Evolutionary conservation across 805 yeast species (phyloP).

Genomic region (Nakazawaea ishiwadae): DNA sequence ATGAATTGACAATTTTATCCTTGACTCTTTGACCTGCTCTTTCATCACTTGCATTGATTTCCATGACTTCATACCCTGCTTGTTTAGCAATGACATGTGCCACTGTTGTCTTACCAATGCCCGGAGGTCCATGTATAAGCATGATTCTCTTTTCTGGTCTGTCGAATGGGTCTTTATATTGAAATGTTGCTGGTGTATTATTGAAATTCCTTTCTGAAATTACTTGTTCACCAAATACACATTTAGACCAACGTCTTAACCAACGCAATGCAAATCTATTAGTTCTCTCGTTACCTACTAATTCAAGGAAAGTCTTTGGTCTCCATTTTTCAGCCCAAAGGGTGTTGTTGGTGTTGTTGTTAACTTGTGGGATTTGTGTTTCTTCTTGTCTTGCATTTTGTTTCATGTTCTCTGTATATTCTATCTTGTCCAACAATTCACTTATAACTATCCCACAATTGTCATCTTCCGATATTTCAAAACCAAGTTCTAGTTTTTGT

Average conservation of each 20-base stretch:
- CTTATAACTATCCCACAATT: slow-evolving; percentile 9
- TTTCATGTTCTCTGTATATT: neutral
- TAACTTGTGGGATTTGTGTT: neutral
- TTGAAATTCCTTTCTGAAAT: slow-evolving; percentile 16
- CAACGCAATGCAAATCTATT: slow-evolving; percentile 58
- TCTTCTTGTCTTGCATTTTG: neutral
- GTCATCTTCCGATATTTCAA: neutral
- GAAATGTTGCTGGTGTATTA: neutral
- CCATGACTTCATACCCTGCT: slow-evolving; percentile 75
- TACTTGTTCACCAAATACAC: slow-evolving; percentile 45
- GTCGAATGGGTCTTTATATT: slow-evolving; percentile 42
- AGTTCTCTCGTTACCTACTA: slow-evolving; percentile 63
- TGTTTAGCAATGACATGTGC: slow-evolving; percentile 82
- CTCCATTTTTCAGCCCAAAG: slow-evolving; percentile 65
- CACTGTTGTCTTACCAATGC: slow-evolving; percentile 87
- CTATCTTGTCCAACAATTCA: slow-evolving; percentile 9
- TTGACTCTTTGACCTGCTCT: slow-evolving; percentile 54
- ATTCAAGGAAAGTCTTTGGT: slow-evolving; percentile 57
- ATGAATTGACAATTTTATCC: slow-evolving; percentile 55
- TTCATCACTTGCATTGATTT: slow-evolving; percentile 83
- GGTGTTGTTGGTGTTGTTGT: neutral
- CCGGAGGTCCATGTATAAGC: slow-evolving; percentile 88
- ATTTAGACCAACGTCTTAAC: slow-evolving; percentile 64
- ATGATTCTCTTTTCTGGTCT: slow-evolving; percentile 63
- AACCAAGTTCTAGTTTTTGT: neutral